Evolutionary conservation across 208 protist species (phyloP).

Genomic region (Porcisia hertigi): DNA sequence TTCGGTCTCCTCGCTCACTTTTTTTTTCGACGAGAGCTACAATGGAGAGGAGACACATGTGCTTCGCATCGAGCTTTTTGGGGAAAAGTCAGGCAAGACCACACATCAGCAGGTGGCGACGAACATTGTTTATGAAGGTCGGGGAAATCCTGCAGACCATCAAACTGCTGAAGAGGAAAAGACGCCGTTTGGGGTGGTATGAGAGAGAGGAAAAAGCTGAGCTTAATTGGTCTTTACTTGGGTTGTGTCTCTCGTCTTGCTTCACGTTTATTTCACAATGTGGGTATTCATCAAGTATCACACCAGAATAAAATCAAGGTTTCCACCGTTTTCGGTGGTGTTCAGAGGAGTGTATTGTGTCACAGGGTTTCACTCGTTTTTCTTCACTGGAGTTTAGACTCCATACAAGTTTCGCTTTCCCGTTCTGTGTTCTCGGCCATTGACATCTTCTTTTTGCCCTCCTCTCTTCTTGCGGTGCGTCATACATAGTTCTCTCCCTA

Average conservation of each 20-base stretch:
- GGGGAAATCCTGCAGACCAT: slow-evolving; percentile 87
- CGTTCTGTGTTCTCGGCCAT: neutral
- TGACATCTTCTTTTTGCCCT: neutral
- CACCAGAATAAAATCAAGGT: no score
- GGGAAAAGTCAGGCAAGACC: slow-evolving; percentile 65
- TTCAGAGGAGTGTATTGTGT: neutral
- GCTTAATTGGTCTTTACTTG: neutral
- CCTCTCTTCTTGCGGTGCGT: neutral
- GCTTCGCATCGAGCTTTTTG: slow-evolving; percentile 83
- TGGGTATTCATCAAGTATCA: no score
- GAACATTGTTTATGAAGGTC: slow-evolving; percentile 85
- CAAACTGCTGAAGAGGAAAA: slow-evolving; percentile 50
- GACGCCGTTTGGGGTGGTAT: slow-evolving; percentile 32
- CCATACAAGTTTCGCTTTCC: neutral
- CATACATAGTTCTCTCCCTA: neutral
- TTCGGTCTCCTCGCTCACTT: slow-evolving; percentile 42
- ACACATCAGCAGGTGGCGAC: slow-evolving; percentile 73
- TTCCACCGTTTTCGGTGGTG: no score
- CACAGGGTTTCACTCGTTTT: neutral
- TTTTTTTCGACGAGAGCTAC: slow-evolving; percentile 84
- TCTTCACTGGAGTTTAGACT: neutral
- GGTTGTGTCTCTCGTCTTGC: neutral
- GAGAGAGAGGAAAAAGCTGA: neutral
- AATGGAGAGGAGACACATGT: slow-evolving; percentile 70
- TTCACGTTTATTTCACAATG: neutral